Evolutionary conservation across 495 filamentous ascomycete genomes (phyloP), one percentile per base, ranked within the genome.

Genomic region (Penicillium pulvis): DNA sequence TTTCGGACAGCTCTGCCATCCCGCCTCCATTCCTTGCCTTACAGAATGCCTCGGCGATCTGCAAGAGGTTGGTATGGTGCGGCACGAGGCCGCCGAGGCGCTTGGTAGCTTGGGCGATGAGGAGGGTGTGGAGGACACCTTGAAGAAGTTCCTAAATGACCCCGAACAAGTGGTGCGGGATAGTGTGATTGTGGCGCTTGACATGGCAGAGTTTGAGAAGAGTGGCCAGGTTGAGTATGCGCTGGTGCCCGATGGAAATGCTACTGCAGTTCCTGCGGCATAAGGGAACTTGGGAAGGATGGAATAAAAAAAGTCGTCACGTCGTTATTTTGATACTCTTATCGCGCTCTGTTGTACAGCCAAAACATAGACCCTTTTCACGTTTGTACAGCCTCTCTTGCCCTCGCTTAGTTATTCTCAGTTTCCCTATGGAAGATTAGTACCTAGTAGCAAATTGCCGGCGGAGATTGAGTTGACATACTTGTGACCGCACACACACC

Each of bases 151-250:
- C 75, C 74, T 96, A 50, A 80, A 96, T 63, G 95, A 98, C 71
- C 84, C 88, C 42, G 94, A 97, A 73, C 84, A 90, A 64, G 92
- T 99, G 3, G 94, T 99, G 36, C 83, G 92, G 51, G 94, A 99
- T 66, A 97, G 93, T 69, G 87, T 96, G 31, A 83, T 97, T 62
- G 94, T 99, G 50, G 94, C 94, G 19, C 75, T 99, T 54, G 94
- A 99, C 70, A 99, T 99, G 95, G 94, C 92, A 2, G 92, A 96
- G 70, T 97, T 89, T 68, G 94, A 99, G 81, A 92, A 89, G 81
- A 91, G 84, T 66, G 89, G 89, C 17, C 83, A 95, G 74, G 75
- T 85, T 17, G 91, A 99, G 67, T 99, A 99, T 79, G 95, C 93
- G 24, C 76, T 96, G 64, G 83, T 98, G 53, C 92, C 91, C 9